Evolutionary conservation across 2,329 filamentous ascomycete genomes (phyloP).

Genomic region (Microsporum canis): DNA sequence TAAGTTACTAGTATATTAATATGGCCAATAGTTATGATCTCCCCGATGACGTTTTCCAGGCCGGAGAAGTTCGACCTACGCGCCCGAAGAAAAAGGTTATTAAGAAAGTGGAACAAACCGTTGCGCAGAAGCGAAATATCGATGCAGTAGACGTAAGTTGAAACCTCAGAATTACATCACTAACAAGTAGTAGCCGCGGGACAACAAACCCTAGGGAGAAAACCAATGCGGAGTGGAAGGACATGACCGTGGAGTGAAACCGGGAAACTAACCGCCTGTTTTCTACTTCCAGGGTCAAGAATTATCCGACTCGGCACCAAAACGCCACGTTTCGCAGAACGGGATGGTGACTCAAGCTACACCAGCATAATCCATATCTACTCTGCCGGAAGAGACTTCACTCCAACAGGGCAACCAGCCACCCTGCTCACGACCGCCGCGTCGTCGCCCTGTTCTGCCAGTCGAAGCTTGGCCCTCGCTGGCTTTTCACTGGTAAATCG

Average conservation of each 20-base stretch:
- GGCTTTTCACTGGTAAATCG: background rate
- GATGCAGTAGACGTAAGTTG: slow-evolving; percentile 35
- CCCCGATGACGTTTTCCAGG: slow-evolving; percentile 75
- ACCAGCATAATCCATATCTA: slow-evolving; percentile 6
- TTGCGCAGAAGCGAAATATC: slow-evolving; percentile 30
- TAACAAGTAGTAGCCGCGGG: slow-evolving; percentile 3
- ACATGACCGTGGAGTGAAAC: background rate
- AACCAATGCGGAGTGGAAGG: background rate
- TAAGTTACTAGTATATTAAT: slow-evolving; percentile 13
- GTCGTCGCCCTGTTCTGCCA: background rate
- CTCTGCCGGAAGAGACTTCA: background rate
- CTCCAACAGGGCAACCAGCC: background rate
- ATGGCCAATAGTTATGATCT: slow-evolving; percentile 57
- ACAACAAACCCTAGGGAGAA: background rate
- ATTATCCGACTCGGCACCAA: slow-evolving; percentile 9
- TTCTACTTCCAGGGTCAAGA: slow-evolving; percentile 10
- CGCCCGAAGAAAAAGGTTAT: slow-evolving; percentile 45
- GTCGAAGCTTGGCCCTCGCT: background rate
- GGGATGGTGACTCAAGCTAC: slow-evolving; percentile 13
- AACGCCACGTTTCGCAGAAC: slow-evolving; percentile 15
- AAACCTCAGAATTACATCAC: slow-evolving; percentile 6
- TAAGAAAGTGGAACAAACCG: slow-evolving; percentile 22
- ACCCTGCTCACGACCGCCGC: background rate
- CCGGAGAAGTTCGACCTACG: slow-evolving; percentile 60
- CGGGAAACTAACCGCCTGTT: slow-evolving; percentile 9